Base-by-base conservation (phyloP, 129 eudicot species). In the Helichrysum umbraculigerum region DNA sequence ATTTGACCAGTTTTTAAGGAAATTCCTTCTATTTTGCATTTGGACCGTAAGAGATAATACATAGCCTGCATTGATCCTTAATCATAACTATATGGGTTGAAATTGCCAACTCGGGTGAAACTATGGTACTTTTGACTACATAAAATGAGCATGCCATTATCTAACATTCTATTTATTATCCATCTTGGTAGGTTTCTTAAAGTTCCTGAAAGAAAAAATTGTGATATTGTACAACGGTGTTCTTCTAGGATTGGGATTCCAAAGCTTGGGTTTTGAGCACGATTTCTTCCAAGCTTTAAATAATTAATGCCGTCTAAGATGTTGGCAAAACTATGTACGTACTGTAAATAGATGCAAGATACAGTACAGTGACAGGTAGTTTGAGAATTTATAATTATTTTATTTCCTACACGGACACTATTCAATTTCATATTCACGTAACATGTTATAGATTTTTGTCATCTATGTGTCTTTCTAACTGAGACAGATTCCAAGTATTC, bases 401-500 rank as follows among this genome's bases (percentile, higher is more conserved):
- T 71, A 60, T 71, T 54, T 52, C 14, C 65, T 32, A n/a, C 44
- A 56, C 28, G 12, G 44, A 10, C 32, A 52, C 42, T n/a, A n/a
- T 71, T 16, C 50, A 54, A 22, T 22, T 16, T 67, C 19, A 54
- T 9, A 37, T 25, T 76, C 59, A 76, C 20, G 30, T 50, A 11
- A 75, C 51, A 50, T 57, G 81, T 68, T 44, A 39, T 39, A 39
- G 2, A 3, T 16, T 62, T 62, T 2, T 30, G 5, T n/a, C 41
- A 7, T 25, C 57, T 25, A 21, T 30, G 73, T 50, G 66, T 74
- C 4, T 68, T 57, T 15, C 42, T 12, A 12, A 74, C 68, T 20
- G 76, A 87, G 92, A 92, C 57, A 79, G 83, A 83, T 83, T 90
- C 56, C 79, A 91, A 72, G 96, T 90, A 19, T 87, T 90, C 61